Evolutionary conservation across 2,329 filamentous ascomycete species (phyloP).

Genomic region (Amylocarpus encephaloides): DNA sequence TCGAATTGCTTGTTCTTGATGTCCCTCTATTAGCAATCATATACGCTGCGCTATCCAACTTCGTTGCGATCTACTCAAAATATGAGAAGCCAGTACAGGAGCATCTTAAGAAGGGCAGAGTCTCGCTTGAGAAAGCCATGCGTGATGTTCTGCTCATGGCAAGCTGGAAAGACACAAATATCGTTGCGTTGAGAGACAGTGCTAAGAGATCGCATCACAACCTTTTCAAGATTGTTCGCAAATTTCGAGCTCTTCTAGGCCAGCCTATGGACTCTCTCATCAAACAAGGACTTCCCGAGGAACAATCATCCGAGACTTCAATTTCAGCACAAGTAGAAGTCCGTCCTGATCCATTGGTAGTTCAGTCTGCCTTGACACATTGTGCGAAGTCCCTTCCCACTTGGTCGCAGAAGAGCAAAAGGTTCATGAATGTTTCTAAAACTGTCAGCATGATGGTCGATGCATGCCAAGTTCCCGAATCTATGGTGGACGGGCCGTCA

Average conservation of each 20-base stretch:
- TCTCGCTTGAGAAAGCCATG: slow-evolving; percentile 80
- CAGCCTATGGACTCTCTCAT: slow-evolving; percentile 66
- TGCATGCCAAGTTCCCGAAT: slow-evolving; percentile 47
- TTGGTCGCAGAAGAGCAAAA: slow-evolving; percentile 45
- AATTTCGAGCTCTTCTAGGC: slow-evolving; percentile 74
- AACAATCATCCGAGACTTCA: slow-evolving; percentile 7
- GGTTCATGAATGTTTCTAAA: slow-evolving; percentile 63
- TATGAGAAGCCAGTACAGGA: slow-evolving; percentile 63
- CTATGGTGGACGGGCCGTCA: slow-evolving; percentile 48
- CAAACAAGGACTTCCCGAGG: slow-evolving; percentile 51
- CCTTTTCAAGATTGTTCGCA: slow-evolving; percentile 83
- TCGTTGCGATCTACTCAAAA: slow-evolving; percentile 67
- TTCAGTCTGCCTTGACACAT: slow-evolving; percentile 23
- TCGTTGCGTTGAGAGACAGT: slow-evolving; percentile 80
- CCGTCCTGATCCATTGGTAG: slow-evolving; percentile 18
- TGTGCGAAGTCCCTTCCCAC: slow-evolving; percentile 30
- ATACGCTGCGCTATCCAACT: slow-evolving; percentile 62
- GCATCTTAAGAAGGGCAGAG: slow-evolving; percentile 59
- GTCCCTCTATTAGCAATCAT: slow-evolving; percentile 53
- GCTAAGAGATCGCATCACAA: slow-evolving; percentile 86
- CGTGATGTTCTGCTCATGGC: slow-evolving; percentile 88
- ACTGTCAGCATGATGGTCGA: slow-evolving; percentile 71
- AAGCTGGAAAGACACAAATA: slow-evolving; percentile 98
- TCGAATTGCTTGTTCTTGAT: slow-evolving; percentile 54
- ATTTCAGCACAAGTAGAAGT: slow-evolving; percentile 3